Percentiles rank a stretch among this genome's conserved stretches.
These are phyloP conservation scores for Dendrobium nobile DNA, from an alignment of 106 monocot genomes.

Conservation along the genomic window DNA sequence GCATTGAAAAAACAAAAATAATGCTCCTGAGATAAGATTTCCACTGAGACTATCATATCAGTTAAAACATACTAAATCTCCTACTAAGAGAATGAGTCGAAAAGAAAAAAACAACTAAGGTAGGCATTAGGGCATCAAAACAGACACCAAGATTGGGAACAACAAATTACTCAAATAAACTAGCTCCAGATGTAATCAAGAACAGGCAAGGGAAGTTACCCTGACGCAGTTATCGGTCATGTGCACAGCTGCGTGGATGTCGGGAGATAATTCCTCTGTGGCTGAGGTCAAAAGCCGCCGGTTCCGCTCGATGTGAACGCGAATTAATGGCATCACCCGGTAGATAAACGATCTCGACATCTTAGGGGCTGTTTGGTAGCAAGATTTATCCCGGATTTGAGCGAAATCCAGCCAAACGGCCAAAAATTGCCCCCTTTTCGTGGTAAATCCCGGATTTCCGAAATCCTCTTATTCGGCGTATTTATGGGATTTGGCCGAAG, in stretches of 20 bases:
- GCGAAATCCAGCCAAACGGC: too few species aligned
- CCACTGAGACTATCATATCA: background rate
- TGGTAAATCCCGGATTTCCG: too few species aligned
- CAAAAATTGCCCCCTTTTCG: background rate
- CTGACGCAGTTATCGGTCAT: conserved; percentile 76
- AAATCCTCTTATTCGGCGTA: too few species aligned
- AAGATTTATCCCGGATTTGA: too few species aligned
- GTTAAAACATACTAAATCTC: background rate
- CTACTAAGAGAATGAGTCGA: background rate
- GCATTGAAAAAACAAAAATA: background rate
- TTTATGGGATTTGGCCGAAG: too few species aligned
- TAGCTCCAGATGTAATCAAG: background rate
- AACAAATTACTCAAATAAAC: background rate
- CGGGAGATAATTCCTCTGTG: conserved; percentile 12
- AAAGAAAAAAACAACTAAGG: background rate
- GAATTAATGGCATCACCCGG: conserved; percentile 26
- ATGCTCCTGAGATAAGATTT: background rate
- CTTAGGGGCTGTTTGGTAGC: background rate
- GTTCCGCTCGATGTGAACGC: conserved; percentile 19
- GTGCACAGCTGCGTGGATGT: conserved; percentile 26
- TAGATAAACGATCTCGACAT: conserved; percentile 37
- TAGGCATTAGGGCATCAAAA: background rate
- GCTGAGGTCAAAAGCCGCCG: conserved; percentile 35
- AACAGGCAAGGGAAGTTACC: conserved; percentile 19
- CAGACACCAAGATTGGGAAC: background rate